Percentiles rank a stretch among this genome's conserved stretches.
Conservation (phyloP, 345 rosid genomes). For the Populus deltoides region DNA sequence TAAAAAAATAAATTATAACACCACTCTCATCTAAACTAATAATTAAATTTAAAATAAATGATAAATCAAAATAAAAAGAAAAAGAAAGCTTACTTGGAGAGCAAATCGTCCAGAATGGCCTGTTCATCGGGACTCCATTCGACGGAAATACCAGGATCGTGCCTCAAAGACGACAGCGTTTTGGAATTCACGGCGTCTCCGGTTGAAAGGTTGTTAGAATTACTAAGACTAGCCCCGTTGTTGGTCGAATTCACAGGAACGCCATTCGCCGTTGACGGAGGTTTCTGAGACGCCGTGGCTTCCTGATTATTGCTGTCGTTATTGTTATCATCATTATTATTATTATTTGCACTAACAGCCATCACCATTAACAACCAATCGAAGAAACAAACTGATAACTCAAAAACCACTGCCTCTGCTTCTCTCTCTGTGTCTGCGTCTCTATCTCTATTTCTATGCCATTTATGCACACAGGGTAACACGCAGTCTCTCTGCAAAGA, state of each 20-base stretch:
- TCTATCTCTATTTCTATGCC: not conserved
- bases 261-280: constrained; percentile 38
- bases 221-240: constrained; percentile 31
- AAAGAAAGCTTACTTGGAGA: constrained; percentile 40
- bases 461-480: too few species aligned
- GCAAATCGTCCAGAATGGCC: constrained; percentile 65
- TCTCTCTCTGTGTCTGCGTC: not conserved
- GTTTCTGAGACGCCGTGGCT: constrained; percentile 41
- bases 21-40: not conserved
- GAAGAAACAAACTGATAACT: not conserved
- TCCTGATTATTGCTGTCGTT: constrained; percentile 45
- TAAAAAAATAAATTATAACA: not conserved
- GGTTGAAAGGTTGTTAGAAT: not conserved
- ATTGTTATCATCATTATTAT: constrained; percentile 25
- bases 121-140: constrained; percentile 76
- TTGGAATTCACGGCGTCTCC: constrained; percentile 33
- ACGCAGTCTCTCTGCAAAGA: too few species aligned
- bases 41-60: not conserved
- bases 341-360: constrained; percentile 64
- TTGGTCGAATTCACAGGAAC: constrained; percentile 43
- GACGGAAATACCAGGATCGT: constrained; percentile 59
- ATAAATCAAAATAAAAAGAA: not conserved
- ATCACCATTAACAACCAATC: constrained; percentile 18
- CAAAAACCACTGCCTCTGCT: not conserved
- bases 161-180: constrained; percentile 51